Base-by-base conservation (phyloP, 1,284 basidiomycete genomes). In the Ustilago trichophora region DNA sequence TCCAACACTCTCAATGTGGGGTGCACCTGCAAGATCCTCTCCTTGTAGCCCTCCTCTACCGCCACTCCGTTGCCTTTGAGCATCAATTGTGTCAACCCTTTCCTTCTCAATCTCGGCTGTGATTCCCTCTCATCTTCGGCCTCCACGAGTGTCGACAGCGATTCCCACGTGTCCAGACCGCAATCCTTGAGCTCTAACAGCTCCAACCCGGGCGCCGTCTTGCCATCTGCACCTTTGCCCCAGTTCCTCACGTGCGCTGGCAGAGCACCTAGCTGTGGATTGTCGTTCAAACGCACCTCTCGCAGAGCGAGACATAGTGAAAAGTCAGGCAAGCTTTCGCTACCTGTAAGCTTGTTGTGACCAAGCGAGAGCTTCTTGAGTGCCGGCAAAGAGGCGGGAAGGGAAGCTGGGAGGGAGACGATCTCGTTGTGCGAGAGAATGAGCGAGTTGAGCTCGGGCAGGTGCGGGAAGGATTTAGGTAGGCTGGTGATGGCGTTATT, bases 401-500 rank as follows among this genome's bases (percentile, higher is more conserved):
- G 40, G 10, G 70, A 68, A n/a, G 52, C 43, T 4, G 78, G 79
- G 6, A 80, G 54, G 4, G 37, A n/a, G 0, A 19, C 48, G 24
- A 80, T 47, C 33, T 58, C 19, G 50, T 80, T 80, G 36, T 77
- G 56, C 18, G 78, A 80, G 11, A 80, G 65, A 11, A 79, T 71
- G 26, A 80, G 68, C 31, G 79, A 80, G 52, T 80, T 80, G 57
- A 80, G 75, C 18, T 80, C 67, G 0, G 78, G 75, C 15, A 80
- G 41, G 25, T 73, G 62, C 4, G 79, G 79, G 19, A 80, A 63
- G 2, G 55, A 22, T 3, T 27, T 21, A 1, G 73, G 57, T 2
- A 76, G 40, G 16, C 41, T 26, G 3, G 29, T 22, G 40, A 80
- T 52, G 3, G 33, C 29, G 34, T 80, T 80, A 49, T 79, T 62